These are phyloP conservation scores for Pseudohalonectria lignicola DNA, from an alignment of 2,329 filamentous ascomycete genomes.

Conservation along the genomic window DNA sequence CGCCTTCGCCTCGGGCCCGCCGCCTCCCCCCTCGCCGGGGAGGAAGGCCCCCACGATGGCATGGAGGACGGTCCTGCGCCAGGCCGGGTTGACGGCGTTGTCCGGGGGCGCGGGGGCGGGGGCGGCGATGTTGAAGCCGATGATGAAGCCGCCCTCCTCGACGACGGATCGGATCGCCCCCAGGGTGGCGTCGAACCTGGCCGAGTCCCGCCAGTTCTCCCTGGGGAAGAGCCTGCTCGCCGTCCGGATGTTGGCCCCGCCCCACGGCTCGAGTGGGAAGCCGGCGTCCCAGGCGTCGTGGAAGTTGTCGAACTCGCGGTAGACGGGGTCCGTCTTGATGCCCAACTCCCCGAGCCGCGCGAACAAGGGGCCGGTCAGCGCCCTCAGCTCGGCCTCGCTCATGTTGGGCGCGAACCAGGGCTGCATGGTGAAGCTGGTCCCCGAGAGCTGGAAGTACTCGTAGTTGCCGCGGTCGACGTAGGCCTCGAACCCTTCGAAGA, in stretches of 20 bases:
- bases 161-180: not conserved
- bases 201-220: conserved; percentile 12
- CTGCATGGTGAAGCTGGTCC: conserved; percentile 17
- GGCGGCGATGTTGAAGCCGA: no score
- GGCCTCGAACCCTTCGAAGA: conserved; percentile 15
- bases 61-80: conserved; percentile 29
- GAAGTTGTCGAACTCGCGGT: conserved; percentile 22
- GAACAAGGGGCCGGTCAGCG: conserved; percentile 11
- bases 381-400: conserved; percentile 8
- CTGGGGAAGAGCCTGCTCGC: conserved; percentile 17
- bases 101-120: no score
- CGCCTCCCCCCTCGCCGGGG: no score
- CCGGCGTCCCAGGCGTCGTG: conserved; percentile 12
- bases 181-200: conserved; percentile 20
- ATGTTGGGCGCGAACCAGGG: conserved; percentile 15
- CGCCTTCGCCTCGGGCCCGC: conserved; percentile 10
- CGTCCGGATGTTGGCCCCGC: conserved; percentile 9
- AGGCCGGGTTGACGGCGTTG: conserved; percentile 36
- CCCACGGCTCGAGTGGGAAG: conserved; percentile 20
- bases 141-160: not conserved
- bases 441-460: conserved; percentile 19
- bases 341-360: conserved; percentile 14
- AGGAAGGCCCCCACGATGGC: no score
- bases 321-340: conserved; percentile 13
- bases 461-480: conserved; percentile 17